Conservation (phyloP, 345 rosid species). For the Populus deltoides region DNA sequence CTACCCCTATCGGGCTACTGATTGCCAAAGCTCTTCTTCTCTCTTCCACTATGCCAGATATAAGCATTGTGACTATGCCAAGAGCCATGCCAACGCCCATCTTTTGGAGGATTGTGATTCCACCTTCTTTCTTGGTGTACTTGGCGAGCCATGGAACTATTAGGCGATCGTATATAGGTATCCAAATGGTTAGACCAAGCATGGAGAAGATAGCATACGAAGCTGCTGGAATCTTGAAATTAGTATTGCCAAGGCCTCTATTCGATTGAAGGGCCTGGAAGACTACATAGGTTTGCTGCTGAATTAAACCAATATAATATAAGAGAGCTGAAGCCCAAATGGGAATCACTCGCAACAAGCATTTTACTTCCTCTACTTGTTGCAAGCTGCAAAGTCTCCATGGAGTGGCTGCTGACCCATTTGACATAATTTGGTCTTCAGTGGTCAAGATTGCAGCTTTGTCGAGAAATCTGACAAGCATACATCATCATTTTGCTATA, state of each 20-base stretch:
- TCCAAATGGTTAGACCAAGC: conserved; percentile 18
- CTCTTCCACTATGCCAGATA: conserved; percentile 13
- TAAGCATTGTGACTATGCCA: background rate
- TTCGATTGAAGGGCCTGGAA: conserved; percentile 22
- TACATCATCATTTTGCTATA: too few relatives aligned
- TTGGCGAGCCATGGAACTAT: conserved; percentile 12
- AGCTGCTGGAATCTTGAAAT: conserved; percentile 20
- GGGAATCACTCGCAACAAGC: conserved; percentile 17
- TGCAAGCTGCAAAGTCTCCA: conserved; percentile 29
- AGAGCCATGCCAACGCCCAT: conserved; percentile 15
- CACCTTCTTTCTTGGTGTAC: conserved; percentile 9
- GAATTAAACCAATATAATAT: conserved; percentile 3
- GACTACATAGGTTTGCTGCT: conserved; percentile 14
- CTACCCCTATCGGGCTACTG: conserved; percentile 1
- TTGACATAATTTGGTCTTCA: conserved; percentile 10
- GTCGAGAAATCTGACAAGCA: conserved; percentile 8
- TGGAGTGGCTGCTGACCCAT: conserved; percentile 13
- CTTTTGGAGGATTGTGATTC: conserved; percentile 20
- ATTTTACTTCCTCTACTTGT: conserved; percentile 26
- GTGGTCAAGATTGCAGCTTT: conserved; percentile 16
- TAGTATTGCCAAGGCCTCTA: background rate
- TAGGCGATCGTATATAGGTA: conserved; percentile 19
- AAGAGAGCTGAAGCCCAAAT: conserved; percentile 12
- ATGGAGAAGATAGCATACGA: conserved; percentile 12
- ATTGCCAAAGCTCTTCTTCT: conserved; percentile 5